Percentiles rank a stretch among this genome's conserved stretches.
phyloP scores from a whole-genome alignment of 805 yeast genomes.

The Diddensiella transvaalensis region DNA sequence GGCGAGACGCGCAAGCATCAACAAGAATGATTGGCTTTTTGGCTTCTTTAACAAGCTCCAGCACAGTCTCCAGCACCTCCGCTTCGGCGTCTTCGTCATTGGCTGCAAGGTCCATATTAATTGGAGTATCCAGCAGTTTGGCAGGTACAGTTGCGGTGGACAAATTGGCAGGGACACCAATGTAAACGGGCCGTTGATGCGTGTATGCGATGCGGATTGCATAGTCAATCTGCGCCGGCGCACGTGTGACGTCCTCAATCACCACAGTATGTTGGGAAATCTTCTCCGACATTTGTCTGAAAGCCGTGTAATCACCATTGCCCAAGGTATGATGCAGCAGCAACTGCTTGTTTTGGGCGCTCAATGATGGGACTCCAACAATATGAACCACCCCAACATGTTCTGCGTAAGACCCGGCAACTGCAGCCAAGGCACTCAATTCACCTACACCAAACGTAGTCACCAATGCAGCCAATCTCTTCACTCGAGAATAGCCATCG shows the following conservation, averaged over 20 bases:
- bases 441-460: constrained; percentile 94
- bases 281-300: constrained; percentile 72
- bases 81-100: constrained; percentile 60
- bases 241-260: constrained; percentile 59
- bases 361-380: constrained; percentile 80
- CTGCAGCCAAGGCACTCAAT: constrained; percentile 76
- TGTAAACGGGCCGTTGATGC: constrained; percentile 75
- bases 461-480: constrained; percentile 67
- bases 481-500: constrained; percentile 82
- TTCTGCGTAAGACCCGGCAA: constrained; percentile 87
- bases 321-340: constrained; percentile 81
- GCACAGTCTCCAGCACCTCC: constrained; percentile 55
- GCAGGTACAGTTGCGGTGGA: constrained; percentile 63
- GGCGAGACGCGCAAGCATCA: constrained; percentile 86
- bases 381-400: constrained; percentile 82
- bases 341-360: constrained; percentile 68
- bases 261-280: constrained; percentile 65
- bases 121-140: constrained; percentile 54
- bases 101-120: constrained; percentile 55
- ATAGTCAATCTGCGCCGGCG: constrained; percentile 69
- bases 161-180: constrained; percentile 79
- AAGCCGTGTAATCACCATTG: constrained; percentile 75
- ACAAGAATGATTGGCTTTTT: constrained; percentile 71
- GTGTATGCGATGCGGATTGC: constrained; percentile 68
- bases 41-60: constrained; percentile 53